These are phyloP conservation scores for Trichoderma orchidacearum DNA, from an alignment of 495 filamentous ascomycete genomes.

Conservation along the genomic window DNA sequence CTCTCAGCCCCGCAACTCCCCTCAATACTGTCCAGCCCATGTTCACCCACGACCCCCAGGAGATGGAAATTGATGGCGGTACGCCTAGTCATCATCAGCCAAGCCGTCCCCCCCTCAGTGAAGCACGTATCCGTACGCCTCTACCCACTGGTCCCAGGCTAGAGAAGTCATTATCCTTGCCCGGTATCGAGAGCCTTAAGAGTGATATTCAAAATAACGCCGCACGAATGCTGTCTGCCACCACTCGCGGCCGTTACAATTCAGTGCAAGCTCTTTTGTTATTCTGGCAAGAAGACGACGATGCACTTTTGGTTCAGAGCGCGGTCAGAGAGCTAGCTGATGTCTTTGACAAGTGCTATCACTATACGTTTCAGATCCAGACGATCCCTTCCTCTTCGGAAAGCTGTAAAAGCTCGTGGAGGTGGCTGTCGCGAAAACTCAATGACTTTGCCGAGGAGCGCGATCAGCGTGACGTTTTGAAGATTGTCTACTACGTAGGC, in stretches of 20 bases:
- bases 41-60: slow-evolving; percentile 26
- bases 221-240: slow-evolving; percentile 22
- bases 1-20: slow-evolving; percentile 25
- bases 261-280: slow-evolving; percentile 27
- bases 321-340: slow-evolving; percentile 24
- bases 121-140: slow-evolving; percentile 32
- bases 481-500: slow-evolving; percentile 34
- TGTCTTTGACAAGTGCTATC: slow-evolving; percentile 27
- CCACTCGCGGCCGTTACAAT: slow-evolving; percentile 28
- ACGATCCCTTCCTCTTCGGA: slow-evolving; percentile 26
- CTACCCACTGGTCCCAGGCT: slow-evolving; percentile 30
- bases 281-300: slow-evolving; percentile 32
- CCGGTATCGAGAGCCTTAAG: slow-evolving; percentile 23
- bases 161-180: slow-evolving; percentile 22
- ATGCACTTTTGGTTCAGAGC: slow-evolving; percentile 11
- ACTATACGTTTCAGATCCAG: slow-evolving; percentile 24
- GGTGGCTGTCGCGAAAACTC: slow-evolving; percentile 27
- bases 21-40: slow-evolving; percentile 16
- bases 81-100: slow-evolving; percentile 6
- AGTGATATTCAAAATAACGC: slow-evolving; percentile 24
- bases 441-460: slow-evolving; percentile 28
- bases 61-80: slow-evolving; percentile 23
- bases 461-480: slow-evolving; percentile 30
- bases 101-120: slow-evolving; percentile 18
- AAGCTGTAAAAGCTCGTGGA: slow-evolving; percentile 23